Base-by-base conservation (phyloP, 2,329 filamentous ascomycete species). In the Colletotrichum sp. region DNA sequence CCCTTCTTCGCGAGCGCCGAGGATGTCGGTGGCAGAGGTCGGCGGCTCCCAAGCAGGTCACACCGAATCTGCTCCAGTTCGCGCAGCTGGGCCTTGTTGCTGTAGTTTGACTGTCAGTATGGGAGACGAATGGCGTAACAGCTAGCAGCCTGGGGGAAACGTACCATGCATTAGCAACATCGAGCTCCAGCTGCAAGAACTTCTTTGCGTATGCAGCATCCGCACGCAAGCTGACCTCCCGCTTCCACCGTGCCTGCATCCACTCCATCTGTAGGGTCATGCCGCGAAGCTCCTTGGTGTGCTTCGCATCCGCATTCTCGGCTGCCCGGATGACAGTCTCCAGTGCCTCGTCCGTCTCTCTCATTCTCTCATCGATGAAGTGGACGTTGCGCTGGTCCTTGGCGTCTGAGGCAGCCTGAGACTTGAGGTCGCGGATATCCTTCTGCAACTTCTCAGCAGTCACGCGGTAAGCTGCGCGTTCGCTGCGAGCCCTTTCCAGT, bases 211-310 rank as follows among this genome's bases (percentile, higher is more conserved):
- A 98, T 10, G 94, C 94, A 36, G 96, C 91, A 80, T 96, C 95
- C 77, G 91, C 90, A 56, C 97, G 91, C 85, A 98, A 93, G 66
- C 91, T 91, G 79, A 95, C 92, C 85, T 98, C 96, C 36, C 97
- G 91, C 82, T 92, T 90, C 86, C 94, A 94, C 68, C 94, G 92
- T 3, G 95, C 95, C 80, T 96, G 92, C 83, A 98, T 92, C 92
- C 95, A 98, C 80, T 96, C 91, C 83, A 98, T 96, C 85, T 98
- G 96, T 86, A 97, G 94, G 69, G 92, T 91, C 82, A 98, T 89
- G 22, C 96, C 96, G 79, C 93, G 92, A 69, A 98, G 87, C 85
- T 97, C 95, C 83, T 93, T 93, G 80, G 89, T 87, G 83, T 97
- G 95, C 60, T 91, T 88, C 78, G 91, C 91, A 80, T 95, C 92